Conservation (phyloP, 768 basidiomycete genomes). For the Pleurotus citrinopileatus region DNA sequence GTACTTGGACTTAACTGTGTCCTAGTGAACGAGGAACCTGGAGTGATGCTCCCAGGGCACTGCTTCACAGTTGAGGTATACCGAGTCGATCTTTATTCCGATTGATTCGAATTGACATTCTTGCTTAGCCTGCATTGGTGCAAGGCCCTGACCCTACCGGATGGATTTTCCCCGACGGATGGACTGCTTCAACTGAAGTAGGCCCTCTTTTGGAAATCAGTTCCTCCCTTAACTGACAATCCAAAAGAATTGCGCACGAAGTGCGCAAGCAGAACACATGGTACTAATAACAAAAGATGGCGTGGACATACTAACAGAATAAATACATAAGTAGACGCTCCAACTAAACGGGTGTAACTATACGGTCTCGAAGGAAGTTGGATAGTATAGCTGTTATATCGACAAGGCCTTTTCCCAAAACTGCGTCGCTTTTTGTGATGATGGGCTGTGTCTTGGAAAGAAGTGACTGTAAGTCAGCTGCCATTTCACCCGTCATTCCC, state of each 20-base stretch:
- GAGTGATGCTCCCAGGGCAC: conserved; percentile 78
- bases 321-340: not conserved
- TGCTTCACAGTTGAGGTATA: conserved; percentile 91
- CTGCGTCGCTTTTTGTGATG: conserved; percentile 53
- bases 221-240: not conserved
- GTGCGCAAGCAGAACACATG: conserved; percentile 89
- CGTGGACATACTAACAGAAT: conserved; percentile 7
- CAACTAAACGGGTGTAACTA: conserved; percentile 38
- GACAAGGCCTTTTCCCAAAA: conserved; percentile 41
- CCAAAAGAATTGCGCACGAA: conserved; percentile 70
- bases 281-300: conserved; percentile 37
- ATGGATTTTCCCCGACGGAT: conserved; percentile 88
- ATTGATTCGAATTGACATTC: not conserved
- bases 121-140: conserved; percentile 76
- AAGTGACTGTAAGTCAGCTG: conserved; percentile 64
- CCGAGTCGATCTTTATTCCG: not conserved
- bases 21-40: conserved; percentile 82
- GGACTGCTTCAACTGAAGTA: conserved; percentile 90
- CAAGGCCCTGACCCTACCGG: conserved; percentile 67
- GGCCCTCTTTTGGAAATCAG: conserved; percentile 15
- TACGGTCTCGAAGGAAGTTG: conserved; percentile 63
- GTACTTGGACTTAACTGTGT: too few relatives aligned
- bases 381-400: conserved; percentile 62
- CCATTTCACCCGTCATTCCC: conserved; percentile 82
- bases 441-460: conserved; percentile 64